Conservation (phyloP, 106 monocot species). For the Chionographis japonica region DNA sequence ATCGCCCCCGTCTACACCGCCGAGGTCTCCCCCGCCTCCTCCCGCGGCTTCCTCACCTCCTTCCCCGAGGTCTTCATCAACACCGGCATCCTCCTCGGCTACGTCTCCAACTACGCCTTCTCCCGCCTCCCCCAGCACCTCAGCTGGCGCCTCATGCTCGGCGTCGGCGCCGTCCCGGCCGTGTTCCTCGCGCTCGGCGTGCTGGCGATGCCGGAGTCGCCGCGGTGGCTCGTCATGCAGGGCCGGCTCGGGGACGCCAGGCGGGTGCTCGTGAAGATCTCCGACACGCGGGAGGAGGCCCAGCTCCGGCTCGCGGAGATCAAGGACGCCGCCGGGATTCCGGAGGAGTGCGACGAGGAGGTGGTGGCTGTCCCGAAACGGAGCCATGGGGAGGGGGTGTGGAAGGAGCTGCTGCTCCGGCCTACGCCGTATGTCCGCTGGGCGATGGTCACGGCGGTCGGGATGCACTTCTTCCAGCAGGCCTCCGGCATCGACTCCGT, state of each 20-base stretch:
- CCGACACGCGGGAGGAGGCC: constrained; percentile 23
- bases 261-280: constrained; percentile 14
- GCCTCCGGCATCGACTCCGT: constrained; percentile 47
- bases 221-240: constrained; percentile 46
- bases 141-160: no score
- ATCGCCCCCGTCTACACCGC: no score
- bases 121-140: no score
- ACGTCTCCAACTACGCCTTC: no score
- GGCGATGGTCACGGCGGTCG: constrained; percentile 22
- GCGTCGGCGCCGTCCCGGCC: constrained; percentile 4
- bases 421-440: constrained; percentile 28
- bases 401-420: constrained; percentile 24
- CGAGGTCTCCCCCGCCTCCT: no score
- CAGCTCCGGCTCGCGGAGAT: constrained; percentile 14
- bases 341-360: constrained; percentile 9
- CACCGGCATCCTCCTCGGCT: no score
- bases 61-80: no score
- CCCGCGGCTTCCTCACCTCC: no score
- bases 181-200: constrained; percentile 6
- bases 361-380: constrained; percentile 10
- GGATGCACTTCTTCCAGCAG: constrained; percentile 43
- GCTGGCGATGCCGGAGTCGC: constrained; percentile 42
- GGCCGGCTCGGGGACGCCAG: constrained; percentile 21
- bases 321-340: constrained; percentile 24
- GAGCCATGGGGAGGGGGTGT: constrained; percentile 24